Evolutionary conservation across 2,329 filamentous ascomycete genomes (phyloP).

Genomic region (Verticillium nonalfalfae): DNA sequence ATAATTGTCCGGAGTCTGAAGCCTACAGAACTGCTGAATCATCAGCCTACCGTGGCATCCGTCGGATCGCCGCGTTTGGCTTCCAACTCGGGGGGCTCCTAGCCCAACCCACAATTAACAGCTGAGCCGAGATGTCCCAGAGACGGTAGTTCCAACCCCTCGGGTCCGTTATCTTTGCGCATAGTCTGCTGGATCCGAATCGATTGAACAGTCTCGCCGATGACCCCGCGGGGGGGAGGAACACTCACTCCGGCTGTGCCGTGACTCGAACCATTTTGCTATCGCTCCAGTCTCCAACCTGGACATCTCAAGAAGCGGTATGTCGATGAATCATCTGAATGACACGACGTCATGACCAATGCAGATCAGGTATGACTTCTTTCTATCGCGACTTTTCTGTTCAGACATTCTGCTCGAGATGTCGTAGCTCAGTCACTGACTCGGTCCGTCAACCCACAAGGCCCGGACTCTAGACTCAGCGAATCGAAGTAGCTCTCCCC

Average conservation of each 20-base stretch:
- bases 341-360: neutral
- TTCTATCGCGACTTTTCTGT: too few species aligned
- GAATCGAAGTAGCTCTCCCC: too few species aligned
- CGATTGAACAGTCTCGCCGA: neutral
- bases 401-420: too few species aligned
- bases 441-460: too few species aligned
- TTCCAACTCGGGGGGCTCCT: neutral
- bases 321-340: neutral
- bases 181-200: neutral
- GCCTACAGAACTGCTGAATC: neutral
- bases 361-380: too few species aligned
- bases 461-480: too few species aligned
- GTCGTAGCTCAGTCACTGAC: too few species aligned
- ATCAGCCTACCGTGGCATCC: neutral
- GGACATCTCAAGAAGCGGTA: neutral
- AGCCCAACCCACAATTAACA: neutral
- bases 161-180: neutral
- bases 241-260: neutral
- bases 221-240: neutral
- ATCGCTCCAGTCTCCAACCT: neutral
- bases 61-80: neutral
- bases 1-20: neutral
- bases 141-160: neutral
- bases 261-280: neutral
- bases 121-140: neutral